Conservation (phyloP, 805 yeast species). For the Nakazawaea wyomingensis region DNA sequence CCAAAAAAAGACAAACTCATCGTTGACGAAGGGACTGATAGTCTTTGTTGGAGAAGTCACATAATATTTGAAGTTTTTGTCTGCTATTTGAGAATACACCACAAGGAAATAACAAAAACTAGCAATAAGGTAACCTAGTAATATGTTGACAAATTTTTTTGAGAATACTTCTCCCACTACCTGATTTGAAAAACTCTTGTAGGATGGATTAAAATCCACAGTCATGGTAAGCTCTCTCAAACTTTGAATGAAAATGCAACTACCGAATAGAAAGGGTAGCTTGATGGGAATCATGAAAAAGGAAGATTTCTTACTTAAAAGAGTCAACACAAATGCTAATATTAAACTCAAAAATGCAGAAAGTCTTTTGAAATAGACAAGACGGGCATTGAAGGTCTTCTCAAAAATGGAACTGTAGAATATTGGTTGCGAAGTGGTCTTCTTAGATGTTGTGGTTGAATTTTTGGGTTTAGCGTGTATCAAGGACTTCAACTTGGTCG, state of each 20-base stretch:
- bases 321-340: conserved; percentile 17
- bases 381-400: conserved; percentile 21
- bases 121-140: conserved; percentile 19
- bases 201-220: conserved; percentile 19
- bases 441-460: neutral
- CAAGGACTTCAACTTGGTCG: neutral
- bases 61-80: conserved; percentile 20
- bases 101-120: conserved; percentile 17
- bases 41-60: conserved; percentile 31
- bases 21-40: conserved; percentile 36
- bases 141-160: conserved; percentile 18
- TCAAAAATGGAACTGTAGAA: conserved; percentile 16
- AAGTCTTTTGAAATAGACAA: conserved; percentile 23
- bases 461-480: conserved; percentile 1
- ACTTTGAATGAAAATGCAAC: conserved; percentile 23
- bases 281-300: conserved; percentile 22
- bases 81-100: conserved; percentile 18
- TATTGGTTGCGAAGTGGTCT: conserved; percentile 3
- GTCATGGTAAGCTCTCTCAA: conserved; percentile 24
- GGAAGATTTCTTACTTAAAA: conserved; percentile 18
- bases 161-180: conserved; percentile 21
- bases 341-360: conserved; percentile 17
- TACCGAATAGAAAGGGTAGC: conserved; percentile 21
- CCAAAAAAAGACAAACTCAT: conserved; percentile 44
- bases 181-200: conserved; percentile 22